Conservation (phyloP, 1,139 yeast genomes). For the Nadsonia commutata region DNA sequence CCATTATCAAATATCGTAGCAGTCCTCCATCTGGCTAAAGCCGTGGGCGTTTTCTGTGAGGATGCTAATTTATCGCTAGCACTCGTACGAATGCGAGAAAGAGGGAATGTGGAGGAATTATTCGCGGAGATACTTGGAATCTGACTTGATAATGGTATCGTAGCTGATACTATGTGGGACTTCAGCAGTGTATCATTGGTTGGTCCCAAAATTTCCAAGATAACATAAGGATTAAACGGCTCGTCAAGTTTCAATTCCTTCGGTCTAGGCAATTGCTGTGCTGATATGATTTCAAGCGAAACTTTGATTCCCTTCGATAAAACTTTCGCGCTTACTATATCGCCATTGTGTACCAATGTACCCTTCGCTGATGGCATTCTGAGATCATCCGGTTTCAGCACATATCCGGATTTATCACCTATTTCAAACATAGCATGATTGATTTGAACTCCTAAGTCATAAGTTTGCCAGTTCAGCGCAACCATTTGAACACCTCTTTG, state of each 20-base stretch:
- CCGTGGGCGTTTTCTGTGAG: conserved; percentile 9
- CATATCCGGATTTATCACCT: conserved; percentile 52
- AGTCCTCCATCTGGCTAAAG: conserved; percentile 22
- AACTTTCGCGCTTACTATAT: neutral
- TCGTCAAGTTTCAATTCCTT: conserved; percentile 30
- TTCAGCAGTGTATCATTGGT: conserved; percentile 6
- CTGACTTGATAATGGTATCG: neutral
- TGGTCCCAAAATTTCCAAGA: conserved; percentile 39
- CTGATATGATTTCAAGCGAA: conserved; percentile 45
- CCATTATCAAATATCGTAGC: conserved; percentile 44
- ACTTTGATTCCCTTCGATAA: conserved; percentile 21
- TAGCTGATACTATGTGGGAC: no score
- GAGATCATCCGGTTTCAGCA: conserved; percentile 45
- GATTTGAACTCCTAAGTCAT: conserved; percentile 79
- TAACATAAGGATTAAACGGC: conserved; percentile 42
- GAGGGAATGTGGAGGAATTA: conserved; percentile 14
- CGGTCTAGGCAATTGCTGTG: conserved; percentile 70
- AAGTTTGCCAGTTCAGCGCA: conserved; percentile 94
- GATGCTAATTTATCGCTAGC: conserved; percentile 1
- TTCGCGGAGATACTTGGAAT: conserved; percentile 2
- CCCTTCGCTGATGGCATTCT: conserved; percentile 6
- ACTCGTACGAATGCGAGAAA: conserved; percentile 10
- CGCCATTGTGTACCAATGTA: no score
- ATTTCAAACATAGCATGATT: conserved; percentile 69
- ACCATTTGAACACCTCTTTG: conserved; percentile 80